These are phyloP conservation scores for Yarrowia alimentaria DNA, from an alignment of 805 yeast genomes.

Conservation along the genomic window DNA sequence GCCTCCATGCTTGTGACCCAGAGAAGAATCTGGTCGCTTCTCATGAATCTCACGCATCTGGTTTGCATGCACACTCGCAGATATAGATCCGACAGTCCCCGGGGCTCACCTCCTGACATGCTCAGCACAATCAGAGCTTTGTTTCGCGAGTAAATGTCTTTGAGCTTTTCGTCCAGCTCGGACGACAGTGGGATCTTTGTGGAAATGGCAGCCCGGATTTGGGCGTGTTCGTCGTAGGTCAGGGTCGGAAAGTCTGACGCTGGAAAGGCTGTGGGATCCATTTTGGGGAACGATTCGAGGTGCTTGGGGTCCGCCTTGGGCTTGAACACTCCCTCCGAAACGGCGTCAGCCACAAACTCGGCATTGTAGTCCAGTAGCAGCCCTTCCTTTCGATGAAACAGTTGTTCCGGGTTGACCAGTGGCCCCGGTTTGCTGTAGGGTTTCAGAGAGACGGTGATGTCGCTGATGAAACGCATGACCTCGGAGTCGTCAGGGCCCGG, in stretches of 20 bases:
- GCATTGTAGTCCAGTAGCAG: conserved; percentile 17
- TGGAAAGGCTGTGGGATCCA: neutral
- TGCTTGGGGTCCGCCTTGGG: conserved; percentile 9
- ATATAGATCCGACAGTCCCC: conserved; percentile 16
- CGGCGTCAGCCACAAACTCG: conserved; percentile 11
- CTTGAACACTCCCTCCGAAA: conserved; percentile 4
- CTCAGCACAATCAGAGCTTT: conserved; percentile 7
- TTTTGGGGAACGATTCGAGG: conserved; percentile 3
- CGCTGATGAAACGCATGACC: too few relatives aligned
- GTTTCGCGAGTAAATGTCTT: conserved; percentile 13
- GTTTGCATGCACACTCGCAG: conserved; percentile 19
- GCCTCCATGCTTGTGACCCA: conserved; percentile 22
- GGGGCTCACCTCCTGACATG: conserved; percentile 26
- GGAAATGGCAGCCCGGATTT: conserved; percentile 7
- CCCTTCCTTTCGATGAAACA: conserved; percentile 13
- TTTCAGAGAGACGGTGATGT: too few relatives aligned
- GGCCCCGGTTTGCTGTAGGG: too few relatives aligned
- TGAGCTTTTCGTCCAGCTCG: conserved; percentile 4
- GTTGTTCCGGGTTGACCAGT: conserved; percentile 8
- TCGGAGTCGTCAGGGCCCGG: too few relatives aligned
- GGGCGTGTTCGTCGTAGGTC: conserved; percentile 11
- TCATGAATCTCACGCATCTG: conserved; percentile 5
- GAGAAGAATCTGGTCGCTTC: conserved; percentile 21
- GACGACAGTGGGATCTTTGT: neutral
- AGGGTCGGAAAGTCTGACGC: neutral